A percentile compares a stretch with the other conserved stretches of the same genome.
phyloP scores from a whole-genome alignment of 805 yeast genomes.

The Yamadazyma takamatsuzukensis region DNA sequence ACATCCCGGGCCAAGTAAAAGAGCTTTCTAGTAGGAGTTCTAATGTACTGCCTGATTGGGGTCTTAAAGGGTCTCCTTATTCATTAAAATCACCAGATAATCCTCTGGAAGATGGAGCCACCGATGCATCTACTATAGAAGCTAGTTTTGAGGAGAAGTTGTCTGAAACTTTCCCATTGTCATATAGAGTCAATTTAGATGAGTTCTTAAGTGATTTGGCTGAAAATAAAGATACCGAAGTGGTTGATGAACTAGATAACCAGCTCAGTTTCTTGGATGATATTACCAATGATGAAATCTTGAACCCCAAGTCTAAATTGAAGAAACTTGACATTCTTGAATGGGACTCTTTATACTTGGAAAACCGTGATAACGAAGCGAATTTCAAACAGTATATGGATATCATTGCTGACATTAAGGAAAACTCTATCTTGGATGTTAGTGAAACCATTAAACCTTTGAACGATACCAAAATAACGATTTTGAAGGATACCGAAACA shows the following conservation, averaged over 20 bases:
- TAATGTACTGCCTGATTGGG: no score
- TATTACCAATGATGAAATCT: conserved; percentile 28
- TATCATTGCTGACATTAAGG: conserved; percentile 13
- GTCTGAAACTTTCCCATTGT: conserved; percentile 25
- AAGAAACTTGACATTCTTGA: conserved; percentile 22
- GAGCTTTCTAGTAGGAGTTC: no score
- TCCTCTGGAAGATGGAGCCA: background rate
- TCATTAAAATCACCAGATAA: no score
- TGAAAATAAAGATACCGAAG: conserved; percentile 4
- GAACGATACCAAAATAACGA: conserved; percentile 21
- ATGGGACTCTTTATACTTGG: conserved; percentile 32
- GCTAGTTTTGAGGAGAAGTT: conserved; percentile 19
- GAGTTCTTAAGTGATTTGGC: conserved; percentile 28
- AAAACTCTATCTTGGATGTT: conserved; percentile 7
- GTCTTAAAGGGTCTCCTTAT: no score
- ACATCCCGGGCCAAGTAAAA: conserved; percentile 8
- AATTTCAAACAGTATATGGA: conserved; percentile 20
- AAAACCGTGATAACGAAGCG: conserved; percentile 13
- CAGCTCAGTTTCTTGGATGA: conserved; percentile 37
- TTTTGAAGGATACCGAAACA: conserved; percentile 32
- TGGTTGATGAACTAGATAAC: conserved; percentile 19
- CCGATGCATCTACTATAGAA: background rate
- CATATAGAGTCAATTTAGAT: conserved; percentile 28
- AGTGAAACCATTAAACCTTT: conserved; percentile 14
- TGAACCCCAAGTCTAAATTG: conserved; percentile 21